These are phyloP conservation scores for Linnemannia zychae DNA, from an alignment of 192 early-diverging fungal genomes.

Conservation along the genomic window DNA sequence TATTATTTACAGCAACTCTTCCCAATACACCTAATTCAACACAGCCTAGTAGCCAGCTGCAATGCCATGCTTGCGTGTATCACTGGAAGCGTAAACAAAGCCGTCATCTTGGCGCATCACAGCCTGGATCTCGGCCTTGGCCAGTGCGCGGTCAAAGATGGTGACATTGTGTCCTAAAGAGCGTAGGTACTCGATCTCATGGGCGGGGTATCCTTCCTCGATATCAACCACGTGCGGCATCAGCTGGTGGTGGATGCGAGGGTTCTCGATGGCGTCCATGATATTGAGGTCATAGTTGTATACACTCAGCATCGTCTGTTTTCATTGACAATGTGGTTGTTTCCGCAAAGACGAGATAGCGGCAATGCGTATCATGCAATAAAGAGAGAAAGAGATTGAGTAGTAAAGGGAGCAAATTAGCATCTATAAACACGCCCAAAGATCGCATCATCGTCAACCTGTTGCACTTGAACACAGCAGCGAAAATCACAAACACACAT, in stretches of 20 bases:
- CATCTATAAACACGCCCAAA: no score
- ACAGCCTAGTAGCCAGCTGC: constrained; percentile 70
- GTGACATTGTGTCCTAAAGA: constrained; percentile 44
- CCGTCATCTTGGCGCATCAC: constrained; percentile 63
- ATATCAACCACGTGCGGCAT: constrained; percentile 74
- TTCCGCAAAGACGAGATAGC: not conserved
- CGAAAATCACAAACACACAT: no score
- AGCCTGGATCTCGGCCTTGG: constrained; percentile 68
- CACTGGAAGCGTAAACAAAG: constrained; percentile 69
- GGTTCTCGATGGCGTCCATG: constrained; percentile 76
- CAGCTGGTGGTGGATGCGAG: constrained; percentile 93
- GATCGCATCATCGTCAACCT: no score
- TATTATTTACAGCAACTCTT: no score
- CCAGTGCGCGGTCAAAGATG: constrained; percentile 31
- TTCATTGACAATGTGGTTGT: not conserved
- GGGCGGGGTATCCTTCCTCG: constrained; percentile 25
- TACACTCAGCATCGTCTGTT: constrained; percentile 79
- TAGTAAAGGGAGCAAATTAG: not conserved
- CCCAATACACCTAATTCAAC: not conserved
- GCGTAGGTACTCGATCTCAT: constrained; percentile 25
- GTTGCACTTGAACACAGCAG: no score
- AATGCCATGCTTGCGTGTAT: constrained; percentile 70
- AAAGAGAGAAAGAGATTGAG: not conserved
- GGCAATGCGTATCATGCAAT: not conserved
- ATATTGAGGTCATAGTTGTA: constrained; percentile 79